A percentile compares a stretch with the other conserved stretches of the same genome.
These are phyloP conservation scores for Plenodomus lindquistii DNA, from an alignment of 2,329 filamentous ascomycete species.

Conservation along the genomic window DNA sequence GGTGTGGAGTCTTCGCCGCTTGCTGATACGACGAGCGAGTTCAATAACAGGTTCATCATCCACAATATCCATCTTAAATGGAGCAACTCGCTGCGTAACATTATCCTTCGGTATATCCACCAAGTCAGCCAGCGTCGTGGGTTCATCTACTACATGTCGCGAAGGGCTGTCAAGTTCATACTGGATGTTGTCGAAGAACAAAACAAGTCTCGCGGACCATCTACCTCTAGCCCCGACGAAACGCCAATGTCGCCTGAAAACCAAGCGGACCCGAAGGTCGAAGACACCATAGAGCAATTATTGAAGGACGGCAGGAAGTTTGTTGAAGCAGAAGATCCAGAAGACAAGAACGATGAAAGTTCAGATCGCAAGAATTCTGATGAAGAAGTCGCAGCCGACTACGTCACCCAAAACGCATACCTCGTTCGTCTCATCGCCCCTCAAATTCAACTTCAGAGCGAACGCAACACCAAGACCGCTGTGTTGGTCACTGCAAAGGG, in stretches of 20 bases:
- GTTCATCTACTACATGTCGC: conserved; percentile 97
- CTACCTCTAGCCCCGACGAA: conserved; percentile 28
- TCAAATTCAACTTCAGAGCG: conserved; percentile 96
- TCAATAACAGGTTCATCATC: conserved; percentile 97
- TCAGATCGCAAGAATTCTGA: conserved; percentile 20
- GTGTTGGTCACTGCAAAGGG: conserved; percentile 95
- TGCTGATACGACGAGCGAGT: conserved; percentile 87
- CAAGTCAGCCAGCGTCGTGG: conserved; percentile 94
- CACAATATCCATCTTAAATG: conserved; percentile 98
- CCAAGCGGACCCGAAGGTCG: conserved; percentile 69
- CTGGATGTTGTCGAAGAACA: conserved; percentile 97
- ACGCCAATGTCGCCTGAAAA: conserved; percentile 50
- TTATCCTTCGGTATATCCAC: conserved; percentile 94
- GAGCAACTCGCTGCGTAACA: conserved; percentile 95
- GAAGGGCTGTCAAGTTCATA: conserved; percentile 95
- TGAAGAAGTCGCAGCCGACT: conserved; percentile 79
- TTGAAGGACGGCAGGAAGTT: conserved; percentile 82
- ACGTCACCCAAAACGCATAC: conserved; percentile 89
- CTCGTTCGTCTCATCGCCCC: conserved; percentile 93
- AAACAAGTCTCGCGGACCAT: conserved; percentile 60
- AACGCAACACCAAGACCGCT: conserved; percentile 97
- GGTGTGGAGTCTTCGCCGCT: conserved; percentile 69
- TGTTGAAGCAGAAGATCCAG: conserved; percentile 70
- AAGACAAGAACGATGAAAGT: conserved; percentile 16
- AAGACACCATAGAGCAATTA: conserved; percentile 84